A percentile compares a stretch with the other conserved stretches of the same genome.
Conservation (phyloP, 495 filamentous ascomycete genomes). For the Trichoderma gamsii region DNA sequence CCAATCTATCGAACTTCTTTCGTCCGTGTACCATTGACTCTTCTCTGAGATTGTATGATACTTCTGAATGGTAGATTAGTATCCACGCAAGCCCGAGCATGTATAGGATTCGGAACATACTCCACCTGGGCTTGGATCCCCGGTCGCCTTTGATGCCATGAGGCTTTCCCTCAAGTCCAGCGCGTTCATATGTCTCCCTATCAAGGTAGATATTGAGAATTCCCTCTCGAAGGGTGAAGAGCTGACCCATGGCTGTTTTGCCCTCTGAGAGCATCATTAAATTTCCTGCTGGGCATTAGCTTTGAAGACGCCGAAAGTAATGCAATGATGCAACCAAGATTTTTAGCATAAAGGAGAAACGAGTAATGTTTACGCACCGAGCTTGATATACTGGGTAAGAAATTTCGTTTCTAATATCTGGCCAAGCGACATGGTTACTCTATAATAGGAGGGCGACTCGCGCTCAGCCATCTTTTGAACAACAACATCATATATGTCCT, state of each 20-base stretch:
- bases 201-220: conserved; percentile 70
- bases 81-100: neutral
- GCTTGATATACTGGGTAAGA: conserved; percentile 80
- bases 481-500: conserved; percentile 55
- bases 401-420: conserved; percentile 71
- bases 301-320: neutral
- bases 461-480: conserved; percentile 44
- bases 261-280: conserved; percentile 91
- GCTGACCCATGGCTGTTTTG: conserved; percentile 67
- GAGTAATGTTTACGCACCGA: conserved; percentile 46
- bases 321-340: neutral
- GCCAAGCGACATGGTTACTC: conserved; percentile 67
- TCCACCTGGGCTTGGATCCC: conserved; percentile 45
- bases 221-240: conserved; percentile 71
- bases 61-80: conserved; percentile 42
- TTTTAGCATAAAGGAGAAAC: neutral
- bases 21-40: conserved; percentile 86
- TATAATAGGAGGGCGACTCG: conserved; percentile 51
- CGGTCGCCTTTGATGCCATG: conserved; percentile 50
- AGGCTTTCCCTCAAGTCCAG: conserved; percentile 73
- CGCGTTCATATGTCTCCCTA: conserved; percentile 78
- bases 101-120: conserved; percentile 29
- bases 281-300: conserved; percentile 51
- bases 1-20: conserved; percentile 79
- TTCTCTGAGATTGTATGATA: conserved; percentile 73